Evolutionary conservation across 78 protist species (phyloP), one percentile per base, ranked within the genome.

Genomic region (Diacronema lutheri): DNA sequence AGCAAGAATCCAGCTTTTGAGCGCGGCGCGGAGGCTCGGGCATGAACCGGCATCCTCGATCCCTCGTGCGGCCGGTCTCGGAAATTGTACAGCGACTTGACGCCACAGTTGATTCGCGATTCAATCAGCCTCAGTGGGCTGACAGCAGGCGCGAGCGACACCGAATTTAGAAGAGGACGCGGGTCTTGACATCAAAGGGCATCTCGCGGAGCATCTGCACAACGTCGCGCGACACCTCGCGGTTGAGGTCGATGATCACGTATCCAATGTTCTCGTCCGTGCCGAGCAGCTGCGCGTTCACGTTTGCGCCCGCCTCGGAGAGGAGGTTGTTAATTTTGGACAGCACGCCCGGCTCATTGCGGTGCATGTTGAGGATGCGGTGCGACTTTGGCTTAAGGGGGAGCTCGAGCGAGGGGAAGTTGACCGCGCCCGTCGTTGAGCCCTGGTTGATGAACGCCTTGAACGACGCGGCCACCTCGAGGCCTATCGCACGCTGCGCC

Each of bases 401-500:
- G 7, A 93, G 29, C 0, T 87, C 85, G 66, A 95, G 68, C 46
- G 87, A 77, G 23, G 98, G 98, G 94, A 96, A 95, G 86, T 96
- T 96, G 55, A 94, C 96, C 4, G 96, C 92, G 35, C 94, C 95
- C 26, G 44, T 66, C 0, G 96, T 93, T 33, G 76, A 26, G 68
- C 97, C 97, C 26, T n/a, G 21, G 66, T 92, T 91, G 69, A 95
- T 85, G 72, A 57, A 94, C 26, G 44, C 25, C 38, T 82, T 84
- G 81, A 96, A 77, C 60, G 87, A 65, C 7, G 38, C 61, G 3
- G 96, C 86, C 29, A 96, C 96, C 81, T 96, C 98, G 10, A 78
- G n/a, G 26, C 97, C 98, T 68, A 96, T 96, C 35, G 93, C 94
- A n/a, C 58, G 92, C 87, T 96, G 98, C 31, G 98, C 98, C 83